Evolutionary conservation across 306 rosid genomes (phyloP), one percentile per base, ranked within the genome.

Genomic region (Biancaea sappan): DNA sequence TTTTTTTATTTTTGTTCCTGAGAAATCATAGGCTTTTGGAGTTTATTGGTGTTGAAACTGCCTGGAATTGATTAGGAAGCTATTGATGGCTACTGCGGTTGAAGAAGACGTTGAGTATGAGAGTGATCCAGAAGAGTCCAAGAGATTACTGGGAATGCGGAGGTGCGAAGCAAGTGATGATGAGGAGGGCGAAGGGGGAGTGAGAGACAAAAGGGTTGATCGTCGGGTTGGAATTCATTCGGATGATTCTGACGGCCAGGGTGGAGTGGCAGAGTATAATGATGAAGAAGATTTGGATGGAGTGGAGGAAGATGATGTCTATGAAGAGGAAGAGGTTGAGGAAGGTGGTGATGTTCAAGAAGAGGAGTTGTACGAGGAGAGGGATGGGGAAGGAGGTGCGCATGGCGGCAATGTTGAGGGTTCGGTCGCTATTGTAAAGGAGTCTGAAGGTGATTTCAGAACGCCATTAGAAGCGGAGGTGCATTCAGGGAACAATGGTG

Each of bases 111-210:
- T 87, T 60, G 96, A 90, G 31, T 92, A 92, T 77, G 98, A 92
- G 37, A 92, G 96, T 85, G 98, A 92, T 90, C 98, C 96, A 8
- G 98, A 92, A 73, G 98, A 87, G 67, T 84, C 44, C 25, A 87
- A 86, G 79, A 83, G 91, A 64, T 88, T 89, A 26, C 82, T 92
- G 67, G 73, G 88, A 75, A 90, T 92, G 98, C 91, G 98, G 83
- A 65, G 98, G 88, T 87, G 91, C 24, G 90, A 81, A 43, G 98
- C 96, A 2, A 92, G 98, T 74, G 96, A 90, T 47, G 98, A 92
- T 31, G 98, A 90, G 77, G 98, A 84, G 68, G 89, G 71, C 13
- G 91, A 85, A 37, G 87, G 71, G 37, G 89, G 56, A 54, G 79
- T 73, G 10, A 63, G 85, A 26, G 82, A 78, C 68, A 74, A 80